Evolutionary conservation across 1,139 yeast genomes (phyloP).

Genomic region (Scheffersomyces titani): DNA sequence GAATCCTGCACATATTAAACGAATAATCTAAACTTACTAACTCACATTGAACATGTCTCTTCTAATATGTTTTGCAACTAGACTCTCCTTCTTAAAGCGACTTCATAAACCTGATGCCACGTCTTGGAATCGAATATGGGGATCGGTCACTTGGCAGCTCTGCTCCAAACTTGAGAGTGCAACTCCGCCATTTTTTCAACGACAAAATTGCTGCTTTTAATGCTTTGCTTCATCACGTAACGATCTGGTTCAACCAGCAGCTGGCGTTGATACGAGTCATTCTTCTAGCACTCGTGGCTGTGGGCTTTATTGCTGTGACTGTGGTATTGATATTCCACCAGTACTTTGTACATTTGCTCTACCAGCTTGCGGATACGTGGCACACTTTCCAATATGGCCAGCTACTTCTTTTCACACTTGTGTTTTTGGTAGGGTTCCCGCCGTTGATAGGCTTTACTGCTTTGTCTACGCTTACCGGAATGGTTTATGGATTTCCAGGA

Average conservation of each 20-base stretch:
- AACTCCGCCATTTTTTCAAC: neutral
- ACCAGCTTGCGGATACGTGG: conserved; percentile 49
- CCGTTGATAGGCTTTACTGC: conserved; percentile 85
- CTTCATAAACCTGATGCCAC: neutral
- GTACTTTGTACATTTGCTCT: conserved; percentile 42
- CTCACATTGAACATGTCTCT: neutral
- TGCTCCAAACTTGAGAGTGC: neutral
- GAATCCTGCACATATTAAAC: neutral
- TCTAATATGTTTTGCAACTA: neutral
- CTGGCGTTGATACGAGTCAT: conserved; percentile 10
- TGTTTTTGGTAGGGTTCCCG: conserved; percentile 65
- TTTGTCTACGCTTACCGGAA: conserved; percentile 69
- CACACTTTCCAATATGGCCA: conserved; percentile 50
- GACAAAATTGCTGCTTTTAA: conserved; percentile 6
- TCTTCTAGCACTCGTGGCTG: conserved; percentile 11
- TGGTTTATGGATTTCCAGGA: conserved; percentile 75
- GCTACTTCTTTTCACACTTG: conserved; percentile 48
- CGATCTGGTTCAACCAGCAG: conserved; percentile 15
- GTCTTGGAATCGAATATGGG: neutral
- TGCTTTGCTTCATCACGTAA: conserved; percentile 2
- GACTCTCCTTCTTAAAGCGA: neutral
- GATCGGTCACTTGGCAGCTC: neutral
- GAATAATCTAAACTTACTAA: neutral
- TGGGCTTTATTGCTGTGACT: conserved; percentile 24
- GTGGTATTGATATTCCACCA: conserved; percentile 50